Conservation (phyloP, 352 stramenopile species). For the Phytophthora cactorum region DNA sequence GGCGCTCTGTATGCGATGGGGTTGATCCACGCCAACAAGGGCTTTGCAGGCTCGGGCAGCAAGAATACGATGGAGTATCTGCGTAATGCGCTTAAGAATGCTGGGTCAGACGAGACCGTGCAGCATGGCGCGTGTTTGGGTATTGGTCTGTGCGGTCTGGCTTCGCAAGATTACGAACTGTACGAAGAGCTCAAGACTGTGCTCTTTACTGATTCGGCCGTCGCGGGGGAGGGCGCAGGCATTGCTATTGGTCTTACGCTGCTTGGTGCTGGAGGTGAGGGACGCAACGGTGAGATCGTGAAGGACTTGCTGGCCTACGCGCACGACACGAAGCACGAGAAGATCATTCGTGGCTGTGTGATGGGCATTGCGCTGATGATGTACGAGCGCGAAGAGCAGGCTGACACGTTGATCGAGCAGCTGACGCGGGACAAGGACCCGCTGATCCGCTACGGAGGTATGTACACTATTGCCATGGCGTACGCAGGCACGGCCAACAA, state of each 20-base stretch:
- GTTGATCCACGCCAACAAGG: constrained; percentile 98
- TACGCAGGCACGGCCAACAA: constrained; percentile 99
- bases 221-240: constrained; percentile 97
- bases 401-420: constrained; percentile 97
- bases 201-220: constrained; percentile 97
- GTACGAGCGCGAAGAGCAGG: constrained; percentile 97
- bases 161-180: constrained; percentile 93
- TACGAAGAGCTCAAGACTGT: constrained; percentile 98
- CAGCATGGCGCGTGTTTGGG: constrained; percentile 98
- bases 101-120: constrained; percentile 95
- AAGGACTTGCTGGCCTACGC: constrained; percentile 98
- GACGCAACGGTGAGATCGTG: constrained; percentile 81
- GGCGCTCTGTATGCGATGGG: constrained; percentile 98
- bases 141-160: constrained; percentile 96
- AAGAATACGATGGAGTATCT: constrained; percentile 88
- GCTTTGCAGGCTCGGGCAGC: constrained; percentile 83
- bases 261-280: constrained; percentile 93
- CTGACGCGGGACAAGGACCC: constrained; percentile 97
- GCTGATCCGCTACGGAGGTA: constrained; percentile 97
- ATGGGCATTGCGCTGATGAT: constrained; percentile 99
- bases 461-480: constrained; percentile 97
- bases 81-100: constrained; percentile 85
- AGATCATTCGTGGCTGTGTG: constrained; percentile 98
- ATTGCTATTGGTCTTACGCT: constrained; percentile 98
- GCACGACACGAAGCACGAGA: constrained; percentile 99